Percentiles rank a stretch among this genome's conserved stretches.
These are phyloP conservation scores for Cordyceps tenuipes DNA, from an alignment of 2,329 filamentous ascomycete species.

Conservation along the genomic window DNA sequence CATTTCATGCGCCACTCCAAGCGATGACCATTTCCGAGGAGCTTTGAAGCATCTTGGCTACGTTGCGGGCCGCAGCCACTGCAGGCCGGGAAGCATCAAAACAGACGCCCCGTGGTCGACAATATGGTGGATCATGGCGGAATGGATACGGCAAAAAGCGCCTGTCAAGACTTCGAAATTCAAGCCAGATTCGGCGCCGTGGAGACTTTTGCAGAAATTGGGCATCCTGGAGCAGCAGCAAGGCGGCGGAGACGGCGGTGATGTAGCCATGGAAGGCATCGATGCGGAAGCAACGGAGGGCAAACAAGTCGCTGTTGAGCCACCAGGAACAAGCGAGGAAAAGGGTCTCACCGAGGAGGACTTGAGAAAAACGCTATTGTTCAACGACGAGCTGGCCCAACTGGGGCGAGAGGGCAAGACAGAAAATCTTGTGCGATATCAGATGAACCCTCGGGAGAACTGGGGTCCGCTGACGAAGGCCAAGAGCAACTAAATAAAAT, in stretches of 20 bases:
- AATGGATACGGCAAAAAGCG: constrained; percentile 76
- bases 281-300: constrained; percentile 15
- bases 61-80: constrained; percentile 75
- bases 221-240: constrained; percentile 32
- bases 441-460: constrained; percentile 80
- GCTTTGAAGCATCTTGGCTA: constrained; percentile 78
- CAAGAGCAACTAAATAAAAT: constrained; percentile 53
- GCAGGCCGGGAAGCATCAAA: constrained; percentile 82
- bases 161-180: constrained; percentile 69
- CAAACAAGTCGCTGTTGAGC: constrained; percentile 14
- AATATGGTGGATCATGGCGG: constrained; percentile 87
- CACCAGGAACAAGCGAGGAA: constrained; percentile 16
- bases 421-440: constrained; percentile 74
- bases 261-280: constrained; percentile 34
- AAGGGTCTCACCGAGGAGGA: constrained; percentile 23
- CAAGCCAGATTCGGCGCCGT: constrained; percentile 62
- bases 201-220: constrained; percentile 50
- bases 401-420: constrained; percentile 62
- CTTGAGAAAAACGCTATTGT: constrained; percentile 53
- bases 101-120: constrained; percentile 86
- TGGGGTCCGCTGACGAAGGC: constrained; percentile 78
- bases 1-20: constrained; percentile 70
- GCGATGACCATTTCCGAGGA: constrained; percentile 71
- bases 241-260: constrained; percentile 16
- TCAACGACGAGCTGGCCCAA: constrained; percentile 69